A percentile compares a stretch with the other conserved stretches of the same genome.
Evolutionary conservation across 2,329 filamentous ascomycete genomes (phyloP).

Genomic region (Cytospora paraplurivora): DNA sequence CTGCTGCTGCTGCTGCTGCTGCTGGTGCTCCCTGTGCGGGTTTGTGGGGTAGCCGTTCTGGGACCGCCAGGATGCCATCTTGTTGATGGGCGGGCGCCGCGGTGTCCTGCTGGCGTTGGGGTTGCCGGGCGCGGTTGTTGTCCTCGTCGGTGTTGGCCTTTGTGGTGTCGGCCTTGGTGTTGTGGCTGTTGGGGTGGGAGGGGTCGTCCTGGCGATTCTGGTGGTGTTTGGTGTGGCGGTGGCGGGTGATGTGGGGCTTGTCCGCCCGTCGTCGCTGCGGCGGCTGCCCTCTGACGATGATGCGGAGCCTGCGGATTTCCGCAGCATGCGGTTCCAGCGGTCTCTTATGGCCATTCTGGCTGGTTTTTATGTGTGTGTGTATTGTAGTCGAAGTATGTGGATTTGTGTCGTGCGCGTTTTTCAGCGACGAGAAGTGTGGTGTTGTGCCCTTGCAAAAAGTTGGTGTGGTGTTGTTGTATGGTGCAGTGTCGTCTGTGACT

Average conservation of each 20-base stretch:
- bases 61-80: conserved; percentile 22
- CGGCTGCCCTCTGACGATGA: conserved; percentile 13
- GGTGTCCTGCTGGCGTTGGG: neutral
- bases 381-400: neutral
- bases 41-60: conserved; percentile 1
- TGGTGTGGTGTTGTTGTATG: too few relatives aligned
- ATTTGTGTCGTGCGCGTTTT: neutral
- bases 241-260: neutral
- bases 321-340: conserved; percentile 25
- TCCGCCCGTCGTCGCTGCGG: conserved; percentile 16
- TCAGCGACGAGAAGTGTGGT: too few relatives aligned
- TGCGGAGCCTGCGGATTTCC: conserved; percentile 23
- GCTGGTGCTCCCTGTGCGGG: neutral
- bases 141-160: neutral
- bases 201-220: neutral
- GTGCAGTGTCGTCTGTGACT: too few relatives aligned
- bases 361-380: neutral
- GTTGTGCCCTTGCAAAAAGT: too few relatives aligned
- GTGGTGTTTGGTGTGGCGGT: conserved; percentile 10
- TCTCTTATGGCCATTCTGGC: conserved; percentile 26
- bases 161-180: too few relatives aligned
- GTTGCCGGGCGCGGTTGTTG: neutral
- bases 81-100: conserved; percentile 8
- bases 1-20: conserved; percentile 1
- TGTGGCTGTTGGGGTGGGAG: neutral